These are phyloP conservation scores for Pythium dissotocum DNA, from an alignment of 352 stramenopile species.

Conservation along the genomic window DNA sequence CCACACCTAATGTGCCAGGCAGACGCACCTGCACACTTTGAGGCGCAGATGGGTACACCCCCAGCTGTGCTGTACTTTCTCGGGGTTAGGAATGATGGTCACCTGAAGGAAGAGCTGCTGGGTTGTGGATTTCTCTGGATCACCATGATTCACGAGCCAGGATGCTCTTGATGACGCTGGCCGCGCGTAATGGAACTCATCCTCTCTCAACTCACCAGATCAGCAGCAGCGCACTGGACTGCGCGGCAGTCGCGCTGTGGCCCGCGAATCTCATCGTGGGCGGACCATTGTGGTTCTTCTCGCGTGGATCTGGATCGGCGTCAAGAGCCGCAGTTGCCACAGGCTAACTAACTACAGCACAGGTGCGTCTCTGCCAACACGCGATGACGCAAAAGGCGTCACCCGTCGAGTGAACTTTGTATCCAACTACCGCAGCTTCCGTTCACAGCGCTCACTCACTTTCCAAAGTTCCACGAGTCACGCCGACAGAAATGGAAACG, in stretches of 20 bases:
- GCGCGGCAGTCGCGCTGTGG: neutral
- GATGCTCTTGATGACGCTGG: neutral
- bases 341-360: neutral
- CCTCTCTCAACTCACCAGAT: neutral
- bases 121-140: neutral
- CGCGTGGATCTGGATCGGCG: neutral
- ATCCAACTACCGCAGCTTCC: neutral
- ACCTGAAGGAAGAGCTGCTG: neutral
- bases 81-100: neutral
- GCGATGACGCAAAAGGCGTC: slow-evolving; percentile 1
- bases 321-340: neutral
- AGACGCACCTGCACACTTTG: neutral
- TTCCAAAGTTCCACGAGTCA: neutral
- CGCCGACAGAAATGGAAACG: neutral
- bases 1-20: neutral
- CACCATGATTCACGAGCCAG: neutral
- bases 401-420: neutral
- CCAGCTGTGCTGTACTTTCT: neutral
- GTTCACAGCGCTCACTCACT: neutral
- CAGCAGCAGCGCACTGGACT: neutral
- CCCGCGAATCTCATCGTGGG: neutral
- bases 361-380: neutral
- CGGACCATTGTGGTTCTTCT: neutral
- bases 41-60: neutral
- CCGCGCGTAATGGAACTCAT: neutral